Evolutionary conservation across 805 yeast species (phyloP), one percentile per base, ranked within the genome.

Genomic region (Spathaspora girioi): DNA sequence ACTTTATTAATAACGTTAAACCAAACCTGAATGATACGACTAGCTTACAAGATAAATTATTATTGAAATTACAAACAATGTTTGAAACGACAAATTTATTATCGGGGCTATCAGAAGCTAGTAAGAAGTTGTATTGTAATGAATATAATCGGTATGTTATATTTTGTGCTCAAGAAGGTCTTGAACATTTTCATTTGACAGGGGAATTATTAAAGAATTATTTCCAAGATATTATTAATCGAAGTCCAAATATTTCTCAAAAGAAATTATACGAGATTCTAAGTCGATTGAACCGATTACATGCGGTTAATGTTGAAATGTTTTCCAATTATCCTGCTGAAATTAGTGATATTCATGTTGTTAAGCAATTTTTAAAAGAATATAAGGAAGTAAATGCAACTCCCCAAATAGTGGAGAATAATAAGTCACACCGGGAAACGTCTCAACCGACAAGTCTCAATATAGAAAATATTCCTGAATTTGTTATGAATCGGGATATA

Each of bases 401-500:
- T 18, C 3, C 40, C 9, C 26, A 23, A 23, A 23, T 23, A 23
- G 3, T 6, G 26, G 26, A 23, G 26, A 23, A 23, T 23, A 23
- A 23, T 23, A 23, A 3, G 6, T 23, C 26, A n/a, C 14, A 3
- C 40, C 18, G 18, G 17, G 40, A 31, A 10, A 35, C 9, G 7
- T 17, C 11, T 11, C 18, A 35, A 23, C 26, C 6, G 11, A 42
- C 4, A 3, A 17, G 29, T 42, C 14, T 29, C 8, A 4, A 23
- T 23, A n/a, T 3, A 18, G n/a, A 42, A 7, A 42, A 42, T 14
- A 40, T 46, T 11, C 54, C 54, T 2, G 40, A 19, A 15, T 51
- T 69, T 66, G 55, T 68, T 52, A 63, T 71, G 69, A 54, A 61
- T 50, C 48, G 71, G 54, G 50, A 68, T 56, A 63, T 71, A 71